Base-by-base conservation (phyloP, 768 basidiomycete species). In the Russula compacta region DNA sequence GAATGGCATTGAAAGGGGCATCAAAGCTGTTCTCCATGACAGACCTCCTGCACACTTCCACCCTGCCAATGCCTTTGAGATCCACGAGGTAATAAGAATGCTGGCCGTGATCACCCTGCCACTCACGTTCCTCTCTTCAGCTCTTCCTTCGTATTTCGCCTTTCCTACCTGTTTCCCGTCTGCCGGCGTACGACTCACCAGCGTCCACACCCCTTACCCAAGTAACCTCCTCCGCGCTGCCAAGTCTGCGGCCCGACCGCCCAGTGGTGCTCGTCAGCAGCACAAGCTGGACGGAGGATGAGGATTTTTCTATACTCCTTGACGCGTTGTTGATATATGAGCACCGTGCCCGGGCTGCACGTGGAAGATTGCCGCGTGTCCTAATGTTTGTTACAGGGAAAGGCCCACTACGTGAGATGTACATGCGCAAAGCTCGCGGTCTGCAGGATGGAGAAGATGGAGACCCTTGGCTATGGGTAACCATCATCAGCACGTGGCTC, bases 231-330 rank as follows among this genome's bases (percentile, higher is more conserved):
- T 86, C 87, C 70, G 47, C 46, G 17, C 72, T 87, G 10, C 84
- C 87, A 9, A 60, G 69, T n/a, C 72, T 83, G 29, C 81, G 90
- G 38, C 67, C 74, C 2, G 89, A 92, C 64, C 78, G 95, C 59
- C 92, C 93, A 4, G 94, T 92, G 1, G 75, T 98, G 2, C 66
- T 98, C 17, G 85, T 99, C 32, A 92, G 90, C 24, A 91, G 92
- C 66, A 99, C 97, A 1, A 93, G 90, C 15, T 98, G 95, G 95
- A 98, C 97, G 1, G 83, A 92, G 6, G 97, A 99, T 68, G 97
- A 99, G 71, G 94, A 98, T 71, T 98, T 99, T 66, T 75, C 80
- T 9, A 81, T 97, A 54, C 82, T 99, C 17, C 72, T 98, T 21
- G 78, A 82, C 19, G 92, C 93, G 2, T 75, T 99, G 42, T 70